These are phyloP conservation scores for Zygosaccharomyces pseudobailii DNA, from an alignment of 1,139 yeast species.

Conservation along the genomic window DNA sequence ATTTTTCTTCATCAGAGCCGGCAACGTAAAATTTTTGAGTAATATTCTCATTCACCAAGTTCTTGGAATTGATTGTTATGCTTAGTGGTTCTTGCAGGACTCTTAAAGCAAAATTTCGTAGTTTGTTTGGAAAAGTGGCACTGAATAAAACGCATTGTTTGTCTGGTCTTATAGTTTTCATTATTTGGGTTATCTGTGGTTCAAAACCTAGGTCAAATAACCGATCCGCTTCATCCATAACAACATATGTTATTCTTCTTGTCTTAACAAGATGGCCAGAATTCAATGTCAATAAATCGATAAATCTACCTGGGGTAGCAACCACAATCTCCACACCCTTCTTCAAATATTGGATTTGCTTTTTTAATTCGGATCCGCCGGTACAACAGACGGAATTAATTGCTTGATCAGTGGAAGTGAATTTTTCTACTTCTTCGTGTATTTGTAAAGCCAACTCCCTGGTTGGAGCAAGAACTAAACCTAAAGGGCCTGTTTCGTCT, in stretches of 20 bases:
- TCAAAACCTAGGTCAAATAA: slow-evolving; percentile 98
- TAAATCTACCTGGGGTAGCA: slow-evolving; percentile 94
- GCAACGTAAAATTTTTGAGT: slow-evolving; percentile 66
- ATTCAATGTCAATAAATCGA: slow-evolving; percentile 83
- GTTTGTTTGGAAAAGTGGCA: slow-evolving; percentile 84
- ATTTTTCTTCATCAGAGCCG: slow-evolving; percentile 47
- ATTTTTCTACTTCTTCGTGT: slow-evolving; percentile 57
- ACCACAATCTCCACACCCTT: slow-evolving; percentile 78
- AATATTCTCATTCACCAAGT: slow-evolving; percentile 79
- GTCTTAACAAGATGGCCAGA: slow-evolving; percentile 72
- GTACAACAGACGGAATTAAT: slow-evolving; percentile 73
- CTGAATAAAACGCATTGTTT: slow-evolving; percentile 89
- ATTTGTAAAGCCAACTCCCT: slow-evolving; percentile 90
- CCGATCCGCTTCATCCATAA: slow-evolving; percentile 94
- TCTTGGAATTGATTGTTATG: slow-evolving; percentile 76
- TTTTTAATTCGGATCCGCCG: slow-evolving; percentile 87
- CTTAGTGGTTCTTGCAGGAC: slow-evolving; percentile 62
- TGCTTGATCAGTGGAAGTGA: slow-evolving; percentile 44
- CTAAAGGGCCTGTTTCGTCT: slow-evolving; percentile 68
- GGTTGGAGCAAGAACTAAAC: slow-evolving; percentile 82
- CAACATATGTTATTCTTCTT: slow-evolving; percentile 68
- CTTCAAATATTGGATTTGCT: slow-evolving; percentile 75
- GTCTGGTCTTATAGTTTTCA: slow-evolving; percentile 77
- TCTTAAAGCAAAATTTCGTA: slow-evolving; percentile 69
- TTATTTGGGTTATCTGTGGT: slow-evolving; percentile 85